Conservation (phyloP, 2,329 filamentous ascomycete genomes). For the Neonectria neomacrospora region DNA sequence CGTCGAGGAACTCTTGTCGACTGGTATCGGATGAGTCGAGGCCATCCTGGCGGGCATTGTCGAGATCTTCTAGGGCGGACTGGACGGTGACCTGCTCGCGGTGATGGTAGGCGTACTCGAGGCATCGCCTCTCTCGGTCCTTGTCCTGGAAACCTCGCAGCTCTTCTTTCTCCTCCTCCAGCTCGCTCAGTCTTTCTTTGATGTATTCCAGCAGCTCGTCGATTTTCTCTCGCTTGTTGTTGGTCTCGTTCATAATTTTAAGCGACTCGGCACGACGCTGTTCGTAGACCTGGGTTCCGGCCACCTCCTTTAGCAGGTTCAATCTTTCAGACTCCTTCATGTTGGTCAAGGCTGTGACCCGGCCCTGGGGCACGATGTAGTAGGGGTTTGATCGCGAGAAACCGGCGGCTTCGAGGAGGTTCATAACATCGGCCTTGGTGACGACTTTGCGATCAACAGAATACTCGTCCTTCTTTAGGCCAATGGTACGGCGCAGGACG, state of each 20-base stretch:
- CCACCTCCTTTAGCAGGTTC: constrained; percentile 95
- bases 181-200: constrained; percentile 85
- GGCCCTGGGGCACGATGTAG: constrained; percentile 98
- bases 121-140: constrained; percentile 87
- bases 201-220: constrained; percentile 93
- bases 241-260: constrained; percentile 97
- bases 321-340: constrained; percentile 97
- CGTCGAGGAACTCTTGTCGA: constrained; percentile 78
- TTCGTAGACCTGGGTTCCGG: constrained; percentile 97
- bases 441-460: constrained; percentile 97
- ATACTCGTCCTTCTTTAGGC: constrained; percentile 98
- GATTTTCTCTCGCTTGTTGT: constrained; percentile 93
- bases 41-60: constrained; percentile 82
- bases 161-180: constrained; percentile 98
- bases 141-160: constrained; percentile 93
- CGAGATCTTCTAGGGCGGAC: constrained; percentile 82
- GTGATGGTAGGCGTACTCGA: constrained; percentile 95
- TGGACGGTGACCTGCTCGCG: constrained; percentile 85
- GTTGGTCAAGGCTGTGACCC: constrained; percentile 94
- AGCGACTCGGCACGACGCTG: constrained; percentile 88
- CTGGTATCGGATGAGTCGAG: constrained; percentile 87
- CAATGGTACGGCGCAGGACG: constrained; percentile 91
- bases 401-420: constrained; percentile 92
- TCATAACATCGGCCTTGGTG: constrained; percentile 93
- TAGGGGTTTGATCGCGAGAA: constrained; percentile 98